Conservation (phyloP, 1,284 basidiomycete genomes). For the Pyrrhoderma lamaoense region DNA sequence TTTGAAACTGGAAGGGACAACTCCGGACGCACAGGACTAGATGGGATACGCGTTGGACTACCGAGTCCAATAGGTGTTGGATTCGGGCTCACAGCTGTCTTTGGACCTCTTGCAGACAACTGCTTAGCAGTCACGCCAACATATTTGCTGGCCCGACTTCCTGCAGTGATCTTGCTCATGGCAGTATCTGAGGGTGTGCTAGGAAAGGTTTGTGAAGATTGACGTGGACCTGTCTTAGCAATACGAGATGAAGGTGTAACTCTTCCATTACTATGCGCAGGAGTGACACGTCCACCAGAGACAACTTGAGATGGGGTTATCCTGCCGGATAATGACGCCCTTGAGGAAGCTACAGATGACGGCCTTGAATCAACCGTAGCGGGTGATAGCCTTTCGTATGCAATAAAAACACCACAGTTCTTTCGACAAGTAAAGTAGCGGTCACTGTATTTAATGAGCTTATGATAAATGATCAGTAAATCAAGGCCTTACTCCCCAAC, state of each 20-base stretch:
- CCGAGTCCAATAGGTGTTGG: constrained; percentile 12
- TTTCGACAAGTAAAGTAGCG: constrained; percentile 85
- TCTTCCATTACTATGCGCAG: constrained; percentile 22
- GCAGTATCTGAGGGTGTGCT: constrained; percentile 21
- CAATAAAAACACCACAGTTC: constrained; percentile 87
- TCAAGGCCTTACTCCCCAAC: constrained; percentile 68
- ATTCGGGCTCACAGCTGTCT: constrained; percentile 29
- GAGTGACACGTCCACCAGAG: constrained; percentile 37
- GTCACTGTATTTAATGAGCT: constrained; percentile 38
- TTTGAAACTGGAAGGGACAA: constrained; percentile 10
- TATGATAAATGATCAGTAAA: background rate
- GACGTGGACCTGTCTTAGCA: constrained; percentile 23
- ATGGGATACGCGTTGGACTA: constrained; percentile 26
- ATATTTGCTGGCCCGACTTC: constrained; percentile 68
- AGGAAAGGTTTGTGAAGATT: constrained; percentile 21
- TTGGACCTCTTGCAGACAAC: constrained; percentile 32
- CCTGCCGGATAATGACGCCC: constrained; percentile 42
- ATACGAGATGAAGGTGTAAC: constrained; percentile 26
- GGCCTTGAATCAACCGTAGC: constrained; percentile 66
- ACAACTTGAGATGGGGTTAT: constrained; percentile 38
- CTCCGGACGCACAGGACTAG: constrained; percentile 34
- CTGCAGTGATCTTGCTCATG: constrained; percentile 18
- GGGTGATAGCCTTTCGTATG: constrained; percentile 70
- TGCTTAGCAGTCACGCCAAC: constrained; percentile 78
- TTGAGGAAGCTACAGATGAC: constrained; percentile 72